Percentiles rank a stretch among this genome's conserved stretches.
Conservation (phyloP, 805 yeast genomes). For the Saccharomycopsis babjevae region DNA sequence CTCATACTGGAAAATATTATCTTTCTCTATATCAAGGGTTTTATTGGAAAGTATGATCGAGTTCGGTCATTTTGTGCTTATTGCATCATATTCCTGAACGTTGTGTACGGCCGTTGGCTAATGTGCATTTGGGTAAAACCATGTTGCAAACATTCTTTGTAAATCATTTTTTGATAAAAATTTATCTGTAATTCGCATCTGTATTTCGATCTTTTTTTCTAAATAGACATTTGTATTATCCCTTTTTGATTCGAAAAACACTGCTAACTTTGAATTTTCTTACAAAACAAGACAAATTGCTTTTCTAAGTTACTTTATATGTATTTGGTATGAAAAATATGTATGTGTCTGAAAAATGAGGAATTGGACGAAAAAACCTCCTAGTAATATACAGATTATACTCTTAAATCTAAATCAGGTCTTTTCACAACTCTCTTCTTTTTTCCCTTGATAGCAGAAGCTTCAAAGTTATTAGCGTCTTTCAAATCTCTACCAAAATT, state of each 20-base stretch:
- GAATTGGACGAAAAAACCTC: background rate
- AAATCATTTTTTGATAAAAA: background rate
- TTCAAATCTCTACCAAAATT: constrained; percentile 71
- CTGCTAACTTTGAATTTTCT: too few species aligned
- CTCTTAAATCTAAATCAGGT: constrained; percentile 43
- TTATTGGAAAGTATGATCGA: constrained; percentile 37
- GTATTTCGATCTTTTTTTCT: background rate
- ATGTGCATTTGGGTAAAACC: constrained; percentile 99
- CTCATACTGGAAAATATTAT: constrained; percentile 28
- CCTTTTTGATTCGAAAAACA: too few species aligned
- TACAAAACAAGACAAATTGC: background rate
- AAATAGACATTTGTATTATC: too few species aligned
- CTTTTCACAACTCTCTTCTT: constrained; percentile 40
- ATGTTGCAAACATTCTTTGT: constrained; percentile 80
- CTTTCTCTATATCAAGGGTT: constrained; percentile 34
- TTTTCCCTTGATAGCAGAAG: constrained; percentile 24
- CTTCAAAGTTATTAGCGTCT: constrained; percentile 46
- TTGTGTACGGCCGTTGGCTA: constrained; percentile 89
- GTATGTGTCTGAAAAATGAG: background rate
- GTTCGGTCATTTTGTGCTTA: constrained; percentile 60
- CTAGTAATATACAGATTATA: constrained; percentile 11
- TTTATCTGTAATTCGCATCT: background rate
- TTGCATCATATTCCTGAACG: constrained; percentile 99
- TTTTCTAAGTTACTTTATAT: background rate
- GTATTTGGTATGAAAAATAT: background rate